phyloP scores from a whole-genome alignment of 2,329 filamentous ascomycete genomes.

The Aspergillus sp. region DNA sequence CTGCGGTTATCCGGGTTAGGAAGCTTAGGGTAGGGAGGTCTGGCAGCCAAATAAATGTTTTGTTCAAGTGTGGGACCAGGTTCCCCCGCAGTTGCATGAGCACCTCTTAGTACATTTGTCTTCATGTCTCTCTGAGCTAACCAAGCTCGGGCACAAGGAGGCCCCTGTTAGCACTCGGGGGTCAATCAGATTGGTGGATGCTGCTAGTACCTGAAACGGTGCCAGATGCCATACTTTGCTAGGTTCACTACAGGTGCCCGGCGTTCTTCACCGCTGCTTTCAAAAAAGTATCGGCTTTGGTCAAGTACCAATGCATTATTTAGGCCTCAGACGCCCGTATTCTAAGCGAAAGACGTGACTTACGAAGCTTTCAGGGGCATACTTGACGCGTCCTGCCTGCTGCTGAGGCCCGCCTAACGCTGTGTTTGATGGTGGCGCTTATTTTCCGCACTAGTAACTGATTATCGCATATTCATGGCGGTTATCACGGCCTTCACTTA shows the following conservation, averaged over 20 bases:
- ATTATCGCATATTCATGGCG: no score
- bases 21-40: neutral
- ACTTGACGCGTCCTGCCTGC: no score
- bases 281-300: neutral
- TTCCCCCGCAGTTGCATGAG: neutral
- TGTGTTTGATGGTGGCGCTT: no score
- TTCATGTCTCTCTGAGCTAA: neutral
- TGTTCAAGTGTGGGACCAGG: neutral
- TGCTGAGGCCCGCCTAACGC: no score
- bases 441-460: no score
- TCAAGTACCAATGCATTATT: neutral
- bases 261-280: conserved; percentile 6
- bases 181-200: neutral
- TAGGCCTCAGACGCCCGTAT: no score
- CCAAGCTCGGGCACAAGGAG: no score
- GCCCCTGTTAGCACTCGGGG: no score
- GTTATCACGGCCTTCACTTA: no score
- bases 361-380: no score
- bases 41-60: neutral
- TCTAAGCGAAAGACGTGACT: no score
- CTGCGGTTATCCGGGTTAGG: neutral
- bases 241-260: neutral
- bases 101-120: neutral
- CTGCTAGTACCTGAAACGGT: neutral
- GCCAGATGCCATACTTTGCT: neutral